Evolutionary conservation across 768 basidiomycete species (phyloP).

Genomic region (Collybiopsis luxurians): DNA sequence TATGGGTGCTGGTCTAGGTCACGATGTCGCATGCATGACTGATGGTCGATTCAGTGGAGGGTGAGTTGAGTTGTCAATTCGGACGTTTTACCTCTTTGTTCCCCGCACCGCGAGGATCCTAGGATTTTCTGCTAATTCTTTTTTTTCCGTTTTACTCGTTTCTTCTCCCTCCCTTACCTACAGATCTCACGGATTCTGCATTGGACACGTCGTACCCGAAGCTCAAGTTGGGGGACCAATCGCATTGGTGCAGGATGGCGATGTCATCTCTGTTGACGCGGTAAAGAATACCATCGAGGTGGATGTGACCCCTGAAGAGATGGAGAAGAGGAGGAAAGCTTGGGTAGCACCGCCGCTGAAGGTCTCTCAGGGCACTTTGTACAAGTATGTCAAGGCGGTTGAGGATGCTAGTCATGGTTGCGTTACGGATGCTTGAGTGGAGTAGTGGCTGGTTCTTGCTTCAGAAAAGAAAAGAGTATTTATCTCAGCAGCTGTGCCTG

Average conservation of each 20-base stretch:
- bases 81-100: background rate
- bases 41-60: conserved; percentile 99
- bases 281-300: conserved; percentile 81
- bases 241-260: conserved; percentile 85
- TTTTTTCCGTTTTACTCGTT: conserved; percentile 14
- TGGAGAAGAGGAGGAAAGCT: conserved; percentile 61
- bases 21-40: conserved; percentile 95
- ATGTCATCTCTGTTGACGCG: conserved; percentile 86
- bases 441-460: background rate
- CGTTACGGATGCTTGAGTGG: conserved; percentile 76
- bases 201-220: conserved; percentile 96
- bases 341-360: conserved; percentile 91
- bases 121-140: background rate
- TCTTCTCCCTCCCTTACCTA: conserved; percentile 7
- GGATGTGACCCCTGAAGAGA: conserved; percentile 73
- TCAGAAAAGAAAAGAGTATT: background rate
- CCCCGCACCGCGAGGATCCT: no score
- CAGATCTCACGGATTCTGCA: conserved; percentile 96
- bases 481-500: background rate
- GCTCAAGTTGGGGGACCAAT: conserved; percentile 94
- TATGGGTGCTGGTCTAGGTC: conserved; percentile 96
- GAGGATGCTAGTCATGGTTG: conserved; percentile 92
- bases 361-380: conserved; percentile 76
- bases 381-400: conserved; percentile 87
- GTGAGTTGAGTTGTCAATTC: conserved; percentile 44